Evolutionary conservation across 2,329 filamentous ascomycete species (phyloP), one percentile per base, ranked within the genome.

Genomic region (Cladophialophora yegresii): DNA sequence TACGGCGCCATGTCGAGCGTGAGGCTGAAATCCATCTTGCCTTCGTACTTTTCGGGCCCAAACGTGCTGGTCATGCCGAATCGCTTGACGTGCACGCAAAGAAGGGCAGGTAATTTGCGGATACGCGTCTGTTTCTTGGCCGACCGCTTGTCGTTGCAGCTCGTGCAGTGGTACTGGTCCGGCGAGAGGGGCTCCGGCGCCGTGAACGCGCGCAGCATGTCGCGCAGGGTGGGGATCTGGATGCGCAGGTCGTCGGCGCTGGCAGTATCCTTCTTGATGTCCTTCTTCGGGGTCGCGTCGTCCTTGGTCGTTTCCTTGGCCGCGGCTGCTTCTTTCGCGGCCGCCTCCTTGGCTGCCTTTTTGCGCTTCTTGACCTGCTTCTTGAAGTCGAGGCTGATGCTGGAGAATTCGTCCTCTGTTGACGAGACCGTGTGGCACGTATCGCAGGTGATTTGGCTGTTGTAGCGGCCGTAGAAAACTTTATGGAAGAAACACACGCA

Each of bases 401-500:
- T 93, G 71, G 96, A 87, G 76, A 97, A 95, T 0, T 92, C 93
- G 73, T 98, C 92, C 49, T 92, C 85, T 0, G 92, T 89, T 66
- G 89, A 89, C 1, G 91, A 96, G 23, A 89, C 86, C 70, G 92
- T 93, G 64, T 87, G 84, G 77, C 93, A 98, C 71, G 89, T 90
- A 73, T 92, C 89, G 77, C 93, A 99, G 20, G 91, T 96, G 45
- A 96, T 93, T 22, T 90, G 93, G 73, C 89, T 95, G 72, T 91
- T 90, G 66, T 96, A 86, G 75, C 96, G 93, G 66, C 95, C 95
- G 75, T 93, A 96, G 73, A 97, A 97, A 0, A 91, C 93, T 74
- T 93, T 90, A 75, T 98, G 95, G 71, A 98, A 89, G 72, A 98
- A 91, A 77, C 93, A 99, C 64, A 88, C 86, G 80, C 95, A 98